These are phyloP conservation scores for Coniophora puteana DNA, from an alignment of 1,284 basidiomycete genomes.

Conservation along the genomic window DNA sequence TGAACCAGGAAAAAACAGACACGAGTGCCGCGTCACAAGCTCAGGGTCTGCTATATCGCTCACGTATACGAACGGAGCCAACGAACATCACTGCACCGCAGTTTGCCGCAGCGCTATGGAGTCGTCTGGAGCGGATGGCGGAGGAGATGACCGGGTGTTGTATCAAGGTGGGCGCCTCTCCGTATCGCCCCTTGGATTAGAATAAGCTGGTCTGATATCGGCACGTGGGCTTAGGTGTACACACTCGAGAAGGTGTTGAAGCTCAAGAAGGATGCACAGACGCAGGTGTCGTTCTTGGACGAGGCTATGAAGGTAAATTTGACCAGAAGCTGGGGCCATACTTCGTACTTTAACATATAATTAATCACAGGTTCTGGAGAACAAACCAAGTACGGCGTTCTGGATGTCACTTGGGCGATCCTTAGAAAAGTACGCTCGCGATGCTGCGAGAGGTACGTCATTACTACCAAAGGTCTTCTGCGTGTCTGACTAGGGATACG, in stretches of 20 bases:
- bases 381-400: constrained; percentile 86
- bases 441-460: constrained; percentile 65
- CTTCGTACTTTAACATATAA: background rate
- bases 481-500: background rate
- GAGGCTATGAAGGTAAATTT: constrained; percentile 80
- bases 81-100: constrained; percentile 79
- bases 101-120: constrained; percentile 82
- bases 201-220: background rate
- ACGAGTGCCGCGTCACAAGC: constrained; percentile 33
- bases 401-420: constrained; percentile 83
- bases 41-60: constrained; percentile 60
- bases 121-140: constrained; percentile 75
- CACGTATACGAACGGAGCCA: constrained; percentile 80
- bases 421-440: constrained; percentile 76
- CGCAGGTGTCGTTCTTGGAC: constrained; percentile 81
- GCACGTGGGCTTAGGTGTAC: constrained; percentile 62
- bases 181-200: background rate
- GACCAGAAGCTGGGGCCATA: background rate
- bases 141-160: constrained; percentile 90
- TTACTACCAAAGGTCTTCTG: background rate
- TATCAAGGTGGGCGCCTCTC: constrained; percentile 60
- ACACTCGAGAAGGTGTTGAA: constrained; percentile 91
- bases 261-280: constrained; percentile 79
- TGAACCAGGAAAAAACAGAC: no score
- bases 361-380: constrained; percentile 66